Conservation (phyloP, 345 rosid species). For the Eucalyptus marginata region DNA sequence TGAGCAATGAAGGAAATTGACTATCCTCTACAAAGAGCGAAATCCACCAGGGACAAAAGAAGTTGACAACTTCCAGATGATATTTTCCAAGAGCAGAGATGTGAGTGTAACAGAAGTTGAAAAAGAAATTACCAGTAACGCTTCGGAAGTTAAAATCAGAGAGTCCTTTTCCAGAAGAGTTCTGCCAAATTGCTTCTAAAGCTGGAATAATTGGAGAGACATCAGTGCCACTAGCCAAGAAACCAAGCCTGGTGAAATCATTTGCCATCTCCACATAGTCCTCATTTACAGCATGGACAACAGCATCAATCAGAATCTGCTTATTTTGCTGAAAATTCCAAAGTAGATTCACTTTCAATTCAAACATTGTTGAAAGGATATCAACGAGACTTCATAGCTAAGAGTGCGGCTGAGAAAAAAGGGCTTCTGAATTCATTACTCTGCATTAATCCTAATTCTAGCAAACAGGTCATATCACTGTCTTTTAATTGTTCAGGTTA, state of each 20-base stretch:
- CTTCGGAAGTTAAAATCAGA: slow-evolving; percentile 90
- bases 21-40: background rate
- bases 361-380: background rate
- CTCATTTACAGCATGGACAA: slow-evolving; percentile 97
- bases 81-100: background rate
- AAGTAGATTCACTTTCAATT: background rate
- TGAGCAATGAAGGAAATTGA: background rate
- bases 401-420: background rate
- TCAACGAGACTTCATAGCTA: background rate
- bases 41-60: background rate
- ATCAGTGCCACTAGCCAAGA: slow-evolving; percentile 89
- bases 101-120: background rate
- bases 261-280: slow-evolving; percentile 98
- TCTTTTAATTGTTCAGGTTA: background rate
- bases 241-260: slow-evolving; percentile 98
- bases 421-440: background rate
- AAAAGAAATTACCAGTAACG: slow-evolving; percentile 57
- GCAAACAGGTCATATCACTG: background rate
- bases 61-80: background rate
- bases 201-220: slow-evolving; percentile 97
- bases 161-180: slow-evolving; percentile 84
- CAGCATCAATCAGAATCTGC: slow-evolving; percentile 96
- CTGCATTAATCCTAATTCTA: background rate
- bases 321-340: slow-evolving; percentile 77
- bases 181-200: slow-evolving; percentile 97